Conservation (phyloP, 1,139 yeast genomes). For the Geotrichum fermentans region DNA sequence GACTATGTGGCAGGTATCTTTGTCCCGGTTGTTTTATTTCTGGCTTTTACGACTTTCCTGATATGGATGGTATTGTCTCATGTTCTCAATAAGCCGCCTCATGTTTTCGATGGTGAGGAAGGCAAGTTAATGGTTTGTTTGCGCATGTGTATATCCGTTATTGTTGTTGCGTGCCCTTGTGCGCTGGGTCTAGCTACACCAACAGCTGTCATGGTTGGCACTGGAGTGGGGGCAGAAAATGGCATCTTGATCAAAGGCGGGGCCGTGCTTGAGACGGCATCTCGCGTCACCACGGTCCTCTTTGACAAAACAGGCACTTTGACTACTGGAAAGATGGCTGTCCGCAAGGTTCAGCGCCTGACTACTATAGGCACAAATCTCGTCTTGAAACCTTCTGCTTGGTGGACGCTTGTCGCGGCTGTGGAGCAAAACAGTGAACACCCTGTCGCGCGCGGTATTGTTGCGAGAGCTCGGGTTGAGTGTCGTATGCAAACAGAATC, state of each 20-base stretch:
- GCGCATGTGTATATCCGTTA: conserved; percentile 82
- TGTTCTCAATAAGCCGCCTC: conserved; percentile 47
- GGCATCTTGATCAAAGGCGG: conserved; percentile 95
- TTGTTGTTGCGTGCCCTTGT: conserved; percentile 97
- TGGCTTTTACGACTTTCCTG: conserved; percentile 63
- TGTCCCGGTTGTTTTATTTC: conserved; percentile 66
- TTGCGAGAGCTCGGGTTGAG: conserved; percentile 34
- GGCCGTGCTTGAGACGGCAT: conserved; percentile 73
- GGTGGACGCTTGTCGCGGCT: conserved; percentile 61
- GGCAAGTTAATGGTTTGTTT: conserved; percentile 67
- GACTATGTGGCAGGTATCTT: conserved; percentile 81
- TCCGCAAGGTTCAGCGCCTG: conserved; percentile 35
- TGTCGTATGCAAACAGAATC: conserved; percentile 21
- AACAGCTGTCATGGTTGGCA: conserved; percentile 97
- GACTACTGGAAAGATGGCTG: conserved; percentile 76
- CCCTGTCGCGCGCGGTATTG: conserved; percentile 76
- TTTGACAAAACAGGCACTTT: conserved; percentile 97
- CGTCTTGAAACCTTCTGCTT: conserved; percentile 28
- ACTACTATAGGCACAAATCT: conserved; percentile 2
- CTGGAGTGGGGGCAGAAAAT: conserved; percentile 87
- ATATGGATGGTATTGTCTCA: conserved; percentile 56
- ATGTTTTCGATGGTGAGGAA: conserved; percentile 48
- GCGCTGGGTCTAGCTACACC: conserved; percentile 97
- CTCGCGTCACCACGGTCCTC: conserved; percentile 58
- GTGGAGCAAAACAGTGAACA: conserved; percentile 77